Percentiles rank a stretch among this genome's conserved stretches.
phyloP scores from a whole-genome alignment of 305 asterid species.

The Fraxinus albicans region DNA sequence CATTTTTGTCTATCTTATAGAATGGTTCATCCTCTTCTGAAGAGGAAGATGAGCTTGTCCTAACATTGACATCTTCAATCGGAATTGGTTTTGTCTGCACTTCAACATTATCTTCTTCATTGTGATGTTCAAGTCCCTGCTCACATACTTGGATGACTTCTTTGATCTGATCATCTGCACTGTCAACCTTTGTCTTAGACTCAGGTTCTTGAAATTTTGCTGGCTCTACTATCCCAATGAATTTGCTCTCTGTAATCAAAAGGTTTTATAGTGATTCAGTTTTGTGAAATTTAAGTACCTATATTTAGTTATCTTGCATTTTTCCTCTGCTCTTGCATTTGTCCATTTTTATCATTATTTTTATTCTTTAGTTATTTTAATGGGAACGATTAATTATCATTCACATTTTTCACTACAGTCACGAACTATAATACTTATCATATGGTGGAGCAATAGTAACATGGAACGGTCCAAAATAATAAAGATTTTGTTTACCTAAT shows the following conservation, averaged over 20 bases:
- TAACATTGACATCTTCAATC: conserved; percentile 20
- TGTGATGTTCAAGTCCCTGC: not conserved
- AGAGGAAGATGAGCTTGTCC: conserved; percentile 47
- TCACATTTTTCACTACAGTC: not conserved
- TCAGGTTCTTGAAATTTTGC: conserved; percentile 30
- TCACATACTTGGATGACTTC: conserved; percentile 45
- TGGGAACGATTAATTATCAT: not conserved
- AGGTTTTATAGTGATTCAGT: not conserved
- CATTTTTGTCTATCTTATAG: conserved; percentile 59
- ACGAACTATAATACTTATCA: not conserved
- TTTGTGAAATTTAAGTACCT: not conserved
- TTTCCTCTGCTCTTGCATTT: not conserved
- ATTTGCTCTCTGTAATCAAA: conserved; percentile 38
- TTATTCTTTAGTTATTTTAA: not conserved
- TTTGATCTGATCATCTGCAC: conserved; percentile 36
- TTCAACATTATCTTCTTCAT: conserved; percentile 23
- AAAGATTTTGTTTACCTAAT: conserved; percentile 37
- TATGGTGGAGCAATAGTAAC: not conserved
- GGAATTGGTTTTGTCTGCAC: conserved; percentile 23
- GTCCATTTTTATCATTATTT: not conserved
- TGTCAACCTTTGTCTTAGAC: conserved; percentile 23
- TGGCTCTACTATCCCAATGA: conserved; percentile 34
- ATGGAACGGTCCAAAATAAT: not conserved
- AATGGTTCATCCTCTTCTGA: conserved; percentile 56
- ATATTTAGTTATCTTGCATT: not conserved